Evolutionary conservation across 768 basidiomycete genomes (phyloP), one percentile per base, ranked within the genome.

Genomic region (Roridomyces roridus): DNA sequence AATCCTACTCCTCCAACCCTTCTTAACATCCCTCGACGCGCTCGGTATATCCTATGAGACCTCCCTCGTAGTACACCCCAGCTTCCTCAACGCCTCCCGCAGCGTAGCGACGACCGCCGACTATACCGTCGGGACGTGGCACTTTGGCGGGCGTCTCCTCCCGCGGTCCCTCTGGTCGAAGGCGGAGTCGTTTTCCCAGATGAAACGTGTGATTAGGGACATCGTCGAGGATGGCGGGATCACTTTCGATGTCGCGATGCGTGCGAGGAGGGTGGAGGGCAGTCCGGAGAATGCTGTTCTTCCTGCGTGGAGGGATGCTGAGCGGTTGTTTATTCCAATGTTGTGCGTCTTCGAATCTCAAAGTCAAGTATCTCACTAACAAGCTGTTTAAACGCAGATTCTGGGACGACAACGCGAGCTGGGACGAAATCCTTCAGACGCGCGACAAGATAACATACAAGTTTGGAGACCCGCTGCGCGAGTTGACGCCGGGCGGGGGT

Each of bases 231-330:
- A 46, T 6, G 53, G 39, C 5, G 53, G 53, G 26, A 23, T 25
- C 0, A 15, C 45, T 0, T 55, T 46, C 6, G 53, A 55, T 29
- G 53, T 55, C 8, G 45, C 53, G 17, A 5, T 55, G 3, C 53
- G 45, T 7, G 45, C 15, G 4, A 40, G 53, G 53, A 28, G 53
- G 53, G 23, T 17, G 20, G 45, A n/a, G 12, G 45, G 53, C 0
- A 47, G 54, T 28, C 60, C 60, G 12, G 37, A 57, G 31, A 65
- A 65, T 21, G 60, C 64, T 2, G 46, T 65, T 10, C 54, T 59
- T 17, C 64, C 64, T 28, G 57, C 60, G 4, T 65, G 60, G 57
- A 55, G 64, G 28, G 49, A 46, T 1, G 46, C 57, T 18, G 57
- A 65, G 21, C 46, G 60, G 24, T 43, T 64, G 29, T 55, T 57